Evolutionary conservation across 768 basidiomycete species (phyloP).

Genomic region (Auricularia auricula-judae): DNA sequence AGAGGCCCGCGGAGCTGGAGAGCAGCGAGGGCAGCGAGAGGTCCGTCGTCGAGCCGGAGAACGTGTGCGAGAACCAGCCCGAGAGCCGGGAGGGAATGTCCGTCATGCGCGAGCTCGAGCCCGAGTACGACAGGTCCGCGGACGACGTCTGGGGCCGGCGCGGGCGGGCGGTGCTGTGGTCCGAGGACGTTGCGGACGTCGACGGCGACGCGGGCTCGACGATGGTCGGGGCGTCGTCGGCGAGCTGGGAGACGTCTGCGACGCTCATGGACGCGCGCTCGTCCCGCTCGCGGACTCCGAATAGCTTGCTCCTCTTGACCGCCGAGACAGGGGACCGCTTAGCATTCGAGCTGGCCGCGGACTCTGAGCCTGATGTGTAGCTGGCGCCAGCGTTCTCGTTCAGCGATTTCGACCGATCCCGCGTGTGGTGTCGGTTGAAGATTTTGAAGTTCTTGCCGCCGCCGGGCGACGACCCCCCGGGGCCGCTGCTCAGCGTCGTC

Average conservation of each 20-base stretch:
- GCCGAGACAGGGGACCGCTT: conserved; percentile 3
- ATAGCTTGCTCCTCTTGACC: conserved; percentile 23
- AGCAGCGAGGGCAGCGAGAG: conserved; percentile 55
- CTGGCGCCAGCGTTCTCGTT: conserved; percentile 25
- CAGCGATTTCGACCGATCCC: conserved; percentile 51
- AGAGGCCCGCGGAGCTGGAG: conserved; percentile 29
- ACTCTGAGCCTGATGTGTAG: conserved; percentile 30
- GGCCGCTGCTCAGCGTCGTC: not conserved
- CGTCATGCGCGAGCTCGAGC: conserved; percentile 41
- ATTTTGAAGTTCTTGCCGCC: conserved; percentile 54
- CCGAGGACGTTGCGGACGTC: conserved; percentile 33
- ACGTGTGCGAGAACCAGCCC: conserved; percentile 74
- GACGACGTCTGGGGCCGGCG: conserved; percentile 41
- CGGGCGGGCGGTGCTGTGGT: conserved; percentile 29
- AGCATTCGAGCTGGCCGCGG: conserved; percentile 28
- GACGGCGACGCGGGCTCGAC: conserved; percentile 44
- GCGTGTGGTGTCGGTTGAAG: conserved; percentile 45
- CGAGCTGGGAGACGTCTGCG: conserved; percentile 22
- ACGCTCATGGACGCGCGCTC: conserved; percentile 8
- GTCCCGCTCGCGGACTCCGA: conserved; percentile 17
- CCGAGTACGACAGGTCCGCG: conserved; percentile 17
- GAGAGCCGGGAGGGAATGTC: conserved; percentile 69
- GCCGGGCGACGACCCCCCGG: conserved; percentile 16
- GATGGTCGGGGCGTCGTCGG: conserved; percentile 52
- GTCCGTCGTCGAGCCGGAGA: conserved; percentile 61